These are phyloP conservation scores for Exsudoporus floridanus DNA, from an alignment of 1,284 basidiomycete species.

Conservation along the genomic window DNA sequence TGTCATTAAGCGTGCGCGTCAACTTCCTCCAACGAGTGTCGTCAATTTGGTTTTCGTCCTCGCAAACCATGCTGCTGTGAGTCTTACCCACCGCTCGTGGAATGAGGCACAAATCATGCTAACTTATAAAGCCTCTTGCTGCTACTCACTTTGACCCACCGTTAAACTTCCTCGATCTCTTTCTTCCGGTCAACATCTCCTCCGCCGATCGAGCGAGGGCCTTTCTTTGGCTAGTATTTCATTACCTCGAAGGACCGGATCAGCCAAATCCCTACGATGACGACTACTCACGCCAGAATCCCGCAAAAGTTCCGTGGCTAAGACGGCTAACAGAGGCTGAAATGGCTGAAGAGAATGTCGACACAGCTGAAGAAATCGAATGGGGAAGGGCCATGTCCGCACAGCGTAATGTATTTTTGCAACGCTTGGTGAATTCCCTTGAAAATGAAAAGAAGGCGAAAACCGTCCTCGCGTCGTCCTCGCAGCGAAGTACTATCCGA, in stretches of 20 bases:
- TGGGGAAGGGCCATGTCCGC: slow-evolving; percentile 69
- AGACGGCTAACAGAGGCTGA: slow-evolving; percentile 50
- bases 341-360: slow-evolving; percentile 60
- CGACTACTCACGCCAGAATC: slow-evolving; percentile 47
- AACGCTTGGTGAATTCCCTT: slow-evolving; percentile 50
- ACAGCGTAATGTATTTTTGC: slow-evolving; percentile 61
- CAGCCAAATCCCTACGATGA: slow-evolving; percentile 68
- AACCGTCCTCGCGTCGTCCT: slow-evolving; percentile 23
- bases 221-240: slow-evolving; percentile 78
- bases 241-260: slow-evolving; percentile 67
- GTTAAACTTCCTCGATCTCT: slow-evolving; percentile 79
- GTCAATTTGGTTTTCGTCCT: slow-evolving; percentile 68
- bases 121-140: slow-evolving; percentile 57
- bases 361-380: slow-evolving; percentile 62
- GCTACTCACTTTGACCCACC: slow-evolving; percentile 71
- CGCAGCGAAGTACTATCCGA: slow-evolving; percentile 28
- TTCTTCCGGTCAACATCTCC: slow-evolving; percentile 70
- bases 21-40: slow-evolving; percentile 73
- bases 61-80: slow-evolving; percentile 64
- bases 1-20: slow-evolving; percentile 48
- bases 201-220: slow-evolving; percentile 70
- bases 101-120: not conserved
- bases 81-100: slow-evolving; percentile 24
- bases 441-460: slow-evolving; percentile 51
- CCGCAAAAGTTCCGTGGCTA: slow-evolving; percentile 57